Conservation (phyloP, 306 rosid species). For the Comarum palustre region DNA sequence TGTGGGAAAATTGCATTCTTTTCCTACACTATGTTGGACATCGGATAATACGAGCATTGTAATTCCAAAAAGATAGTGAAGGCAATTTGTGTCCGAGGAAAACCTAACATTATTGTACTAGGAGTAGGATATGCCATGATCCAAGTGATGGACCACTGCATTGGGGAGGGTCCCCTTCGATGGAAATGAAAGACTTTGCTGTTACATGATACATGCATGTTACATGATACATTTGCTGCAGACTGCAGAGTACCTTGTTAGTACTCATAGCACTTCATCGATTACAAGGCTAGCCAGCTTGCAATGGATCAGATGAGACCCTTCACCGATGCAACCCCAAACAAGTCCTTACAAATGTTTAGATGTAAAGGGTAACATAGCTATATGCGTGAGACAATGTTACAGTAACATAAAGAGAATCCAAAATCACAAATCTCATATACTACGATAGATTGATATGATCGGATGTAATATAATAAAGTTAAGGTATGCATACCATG, state of each 20-base stretch:
- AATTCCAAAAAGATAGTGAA: slow-evolving; percentile 18
- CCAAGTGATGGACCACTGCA: slow-evolving; percentile 11
- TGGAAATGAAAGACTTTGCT: not conserved
- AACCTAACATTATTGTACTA: slow-evolving; percentile 31
- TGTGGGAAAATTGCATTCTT: too few species aligned
- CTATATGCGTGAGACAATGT: not conserved
- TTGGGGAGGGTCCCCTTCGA: slow-evolving; percentile 6
- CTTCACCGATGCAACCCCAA: not conserved
- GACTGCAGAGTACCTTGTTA: not conserved
- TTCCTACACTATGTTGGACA: not conserved
- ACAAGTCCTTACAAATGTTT: not conserved
- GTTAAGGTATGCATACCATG: not conserved
- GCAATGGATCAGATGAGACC: slow-evolving; percentile 2
- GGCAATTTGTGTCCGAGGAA: slow-evolving; percentile 35
- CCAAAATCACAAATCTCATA: not conserved
- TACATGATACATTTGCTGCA: too few species aligned
- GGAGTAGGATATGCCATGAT: slow-evolving; percentile 31
- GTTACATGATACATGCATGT: slow-evolving; percentile 2
- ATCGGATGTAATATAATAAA: not conserved
- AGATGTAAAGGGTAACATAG: not conserved
- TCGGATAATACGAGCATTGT: not conserved
- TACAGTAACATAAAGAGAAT: not conserved
- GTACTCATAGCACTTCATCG: not conserved
- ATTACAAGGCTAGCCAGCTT: not conserved
- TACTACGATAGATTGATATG: not conserved